phyloP scores from a whole-genome alignment of 1,139 yeast species.

The Yueomyces sp. region DNA sequence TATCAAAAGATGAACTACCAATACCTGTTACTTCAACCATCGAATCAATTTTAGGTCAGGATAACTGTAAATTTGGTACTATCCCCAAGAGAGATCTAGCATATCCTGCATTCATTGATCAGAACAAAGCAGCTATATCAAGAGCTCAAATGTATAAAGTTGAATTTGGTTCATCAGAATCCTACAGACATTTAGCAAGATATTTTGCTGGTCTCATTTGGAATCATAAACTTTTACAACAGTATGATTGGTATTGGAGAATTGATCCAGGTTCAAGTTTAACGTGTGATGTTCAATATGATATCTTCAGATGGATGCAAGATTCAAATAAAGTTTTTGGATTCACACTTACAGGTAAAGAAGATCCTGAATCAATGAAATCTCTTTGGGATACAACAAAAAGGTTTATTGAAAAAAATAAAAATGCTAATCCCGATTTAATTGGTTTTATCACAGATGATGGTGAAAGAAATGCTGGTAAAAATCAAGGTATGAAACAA shows the following conservation, averaged over 20 bases:
- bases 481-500: conserved; percentile 34
- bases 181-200: conserved; percentile 85
- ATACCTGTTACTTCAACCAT: conserved; percentile 40
- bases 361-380: conserved; percentile 63
- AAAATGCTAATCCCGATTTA: conserved; percentile 50
- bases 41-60: conserved; percentile 26
- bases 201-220: conserved; percentile 86
- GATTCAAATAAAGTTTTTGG: conserved; percentile 64
- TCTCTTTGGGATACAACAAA: conserved; percentile 74
- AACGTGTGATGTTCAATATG: conserved; percentile 71
- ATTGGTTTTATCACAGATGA: conserved; percentile 46
- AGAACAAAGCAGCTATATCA: conserved; percentile 40
- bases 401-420: conserved; percentile 29
- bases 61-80: conserved; percentile 41
- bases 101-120: conserved; percentile 48
- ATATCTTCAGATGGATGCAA: conserved; percentile 71
- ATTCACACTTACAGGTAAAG: conserved; percentile 75
- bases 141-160: conserved; percentile 41
- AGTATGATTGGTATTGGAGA: conserved; percentile 87
- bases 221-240: conserved; percentile 58
- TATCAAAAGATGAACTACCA: conserved; percentile 59
- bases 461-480: neutral
- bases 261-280: conserved; percentile 78
- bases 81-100: conserved; percentile 45
- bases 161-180: conserved; percentile 50